Evolutionary conservation across 225 moss, liverwort and hornwort species (phyloP), one percentile per base, ranked within the genome.

Genomic region (Thuidium tamariscinum): DNA sequence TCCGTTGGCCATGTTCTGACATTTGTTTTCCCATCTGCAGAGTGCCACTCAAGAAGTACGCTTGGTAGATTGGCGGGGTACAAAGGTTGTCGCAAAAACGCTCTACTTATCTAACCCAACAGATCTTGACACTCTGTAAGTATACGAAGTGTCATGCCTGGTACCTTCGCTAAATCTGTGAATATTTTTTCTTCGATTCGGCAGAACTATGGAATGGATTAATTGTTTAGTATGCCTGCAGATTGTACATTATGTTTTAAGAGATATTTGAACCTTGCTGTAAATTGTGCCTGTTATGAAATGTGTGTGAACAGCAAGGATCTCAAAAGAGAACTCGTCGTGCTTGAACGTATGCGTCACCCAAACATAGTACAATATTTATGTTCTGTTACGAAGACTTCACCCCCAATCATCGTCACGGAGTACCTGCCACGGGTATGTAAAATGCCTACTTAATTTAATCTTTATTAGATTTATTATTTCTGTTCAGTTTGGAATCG

Each of bases 311-410:
- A 61, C 85, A 96, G 96, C 29, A 89, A 74, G 77, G 91, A 88
- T 55, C 91, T 96, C 65, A 89, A 74, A 59, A 42, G 36, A 78
- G 93, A 96, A 77, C 83, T 95, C n/a, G 37, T 90, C 49, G 74
- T 93, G 81, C 92, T 94, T 26, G 91, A 94, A 88, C 92, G 83
- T 86, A 91, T 95, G 82, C 95, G 96, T 74, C 95, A 94, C 86
- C 95, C 95, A 56, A 94, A 95, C 79, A 89, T 95, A 83, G 92
- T 93, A 6, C 93, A 96, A 64, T 96, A 95, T 87, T 89, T 96
- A 23, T 91, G 95, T 82, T 92, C 95, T 70, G 91, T 95, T 51
- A 93, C 96, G 32, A 93, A 75, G 84, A 83, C 85, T 66, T 32
- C 82, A 62, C 92, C 92, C 36, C 89, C 89, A 54, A 87, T 95